Conservation (phyloP, 176 grass and related monocot genomes). For the Thinopyrum elongatum region DNA sequence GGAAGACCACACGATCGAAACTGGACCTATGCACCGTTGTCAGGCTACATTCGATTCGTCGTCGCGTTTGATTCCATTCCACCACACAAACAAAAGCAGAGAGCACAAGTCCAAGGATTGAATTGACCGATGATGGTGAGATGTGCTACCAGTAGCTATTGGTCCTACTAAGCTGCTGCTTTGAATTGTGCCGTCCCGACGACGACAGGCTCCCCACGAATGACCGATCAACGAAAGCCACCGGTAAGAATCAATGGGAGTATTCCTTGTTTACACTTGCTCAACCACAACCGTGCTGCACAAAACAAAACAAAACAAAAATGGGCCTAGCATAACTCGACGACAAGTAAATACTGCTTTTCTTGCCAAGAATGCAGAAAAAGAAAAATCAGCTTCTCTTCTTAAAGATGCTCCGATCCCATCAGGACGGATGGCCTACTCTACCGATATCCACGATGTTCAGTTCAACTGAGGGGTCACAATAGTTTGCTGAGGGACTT, state of each 20-base stretch:
- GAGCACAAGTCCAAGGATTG: not conserved
- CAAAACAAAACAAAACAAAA: conserved; percentile 21
- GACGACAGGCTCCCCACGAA: not conserved
- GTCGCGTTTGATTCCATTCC: not conserved
- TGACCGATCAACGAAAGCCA: not conserved
- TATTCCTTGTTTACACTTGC: conserved; percentile 22
- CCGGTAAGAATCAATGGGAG: not conserved
- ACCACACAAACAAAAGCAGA: not conserved
- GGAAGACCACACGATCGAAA: not conserved
- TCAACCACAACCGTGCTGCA: conserved; percentile 2
- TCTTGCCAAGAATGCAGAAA: conserved; percentile 2
- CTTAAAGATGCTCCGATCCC: conserved; percentile 4
- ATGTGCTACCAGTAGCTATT: not conserved
- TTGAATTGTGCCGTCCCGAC: not conserved
- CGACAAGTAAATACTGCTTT: not conserved
- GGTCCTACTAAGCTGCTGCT: not conserved
- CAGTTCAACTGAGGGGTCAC: conserved; percentile 41
- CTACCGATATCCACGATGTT: not conserved
- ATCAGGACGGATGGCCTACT: conserved; percentile 9
- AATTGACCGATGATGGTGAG: not conserved
- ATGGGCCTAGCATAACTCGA: not conserved
- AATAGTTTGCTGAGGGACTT: conserved; percentile 94
- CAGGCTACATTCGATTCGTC: not conserved
- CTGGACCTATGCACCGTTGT: not conserved
- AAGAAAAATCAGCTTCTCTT: not conserved